Percentiles rank a stretch among this genome's conserved stretches.
Conservation (phyloP, 805 yeast species). For the Ogataea nakhonphanomensis region DNA sequence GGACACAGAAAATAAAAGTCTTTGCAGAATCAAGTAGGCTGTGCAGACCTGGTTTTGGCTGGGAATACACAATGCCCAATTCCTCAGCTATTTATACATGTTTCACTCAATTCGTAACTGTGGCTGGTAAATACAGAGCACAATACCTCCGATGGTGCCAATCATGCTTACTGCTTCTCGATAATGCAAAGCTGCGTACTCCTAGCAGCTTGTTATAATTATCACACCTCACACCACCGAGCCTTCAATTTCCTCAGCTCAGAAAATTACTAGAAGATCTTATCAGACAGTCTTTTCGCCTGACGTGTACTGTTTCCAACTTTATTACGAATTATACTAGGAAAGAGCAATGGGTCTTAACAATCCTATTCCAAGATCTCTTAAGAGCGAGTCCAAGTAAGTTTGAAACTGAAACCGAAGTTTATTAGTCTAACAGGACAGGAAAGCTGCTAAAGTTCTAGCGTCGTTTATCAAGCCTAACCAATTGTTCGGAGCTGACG, state of each 20-base stretch:
- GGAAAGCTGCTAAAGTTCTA: slow-evolving; percentile 90
- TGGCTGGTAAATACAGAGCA: no score
- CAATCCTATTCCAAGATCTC: slow-evolving; percentile 91
- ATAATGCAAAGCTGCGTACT: neutral
- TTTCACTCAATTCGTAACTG: no score
- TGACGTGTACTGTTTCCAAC: slow-evolving; percentile 6
- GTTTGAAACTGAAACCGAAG: slow-evolving; percentile 30
- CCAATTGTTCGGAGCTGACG: slow-evolving; percentile 84
- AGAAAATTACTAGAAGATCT: slow-evolving; percentile 6
- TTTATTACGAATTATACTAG: neutral
- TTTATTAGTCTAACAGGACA: slow-evolving; percentile 22
- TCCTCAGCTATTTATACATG: no score
- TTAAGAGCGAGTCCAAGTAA: slow-evolving; percentile 80
- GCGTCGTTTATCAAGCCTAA: slow-evolving; percentile 92
- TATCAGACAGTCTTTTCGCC: slow-evolving; percentile 9
- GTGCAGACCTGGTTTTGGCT: no score
- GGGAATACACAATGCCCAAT: no score
- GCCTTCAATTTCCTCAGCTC: slow-evolving; percentile 9
- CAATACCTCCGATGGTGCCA: no score
- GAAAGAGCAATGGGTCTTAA: slow-evolving; percentile 64
- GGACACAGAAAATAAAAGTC: no score
- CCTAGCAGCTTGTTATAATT: neutral
- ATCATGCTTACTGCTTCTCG: no score
- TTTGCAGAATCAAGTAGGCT: no score
- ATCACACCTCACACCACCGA: slow-evolving; percentile 13